These are phyloP conservation scores for Sonneratia caseolaris DNA, from an alignment of 345 rosid species.

Conservation along the genomic window DNA sequence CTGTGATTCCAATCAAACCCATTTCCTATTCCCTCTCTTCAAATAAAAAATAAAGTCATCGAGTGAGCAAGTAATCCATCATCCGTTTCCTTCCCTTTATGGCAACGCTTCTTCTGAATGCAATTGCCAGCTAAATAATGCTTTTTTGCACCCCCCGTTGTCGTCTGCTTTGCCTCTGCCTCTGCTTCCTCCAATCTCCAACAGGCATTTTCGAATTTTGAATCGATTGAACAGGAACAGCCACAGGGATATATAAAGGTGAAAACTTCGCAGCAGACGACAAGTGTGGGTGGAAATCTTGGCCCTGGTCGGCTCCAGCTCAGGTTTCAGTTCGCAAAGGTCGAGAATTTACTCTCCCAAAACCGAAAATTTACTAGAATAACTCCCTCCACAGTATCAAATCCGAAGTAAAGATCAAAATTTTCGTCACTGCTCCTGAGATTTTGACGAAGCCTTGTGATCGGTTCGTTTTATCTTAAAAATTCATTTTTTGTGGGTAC, in stretches of 20 bases:
- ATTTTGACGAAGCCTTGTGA: no score
- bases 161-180: neutral
- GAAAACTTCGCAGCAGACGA: neutral
- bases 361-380: neutral
- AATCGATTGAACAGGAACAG: neutral
- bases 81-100: neutral
- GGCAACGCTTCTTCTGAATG: neutral
- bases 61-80: neutral
- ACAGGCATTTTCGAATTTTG: neutral
- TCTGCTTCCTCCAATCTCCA: neutral
- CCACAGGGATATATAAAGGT: neutral
- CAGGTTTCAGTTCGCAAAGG: neutral
- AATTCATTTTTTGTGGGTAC: no score
- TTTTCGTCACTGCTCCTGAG: no score
- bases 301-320: neutral
- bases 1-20: neutral
- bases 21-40: neutral
- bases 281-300: neutral
- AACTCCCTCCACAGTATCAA: neutral
- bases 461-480: no score
- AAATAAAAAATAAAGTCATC: neutral
- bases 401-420: neutral
- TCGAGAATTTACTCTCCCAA: neutral
- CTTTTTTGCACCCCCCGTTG: neutral
- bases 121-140: neutral